These are phyloP conservation scores for Hemisphaericaspora xylofermentans DNA, from an alignment of 1,139 yeast genomes.

Conservation along the genomic window DNA sequence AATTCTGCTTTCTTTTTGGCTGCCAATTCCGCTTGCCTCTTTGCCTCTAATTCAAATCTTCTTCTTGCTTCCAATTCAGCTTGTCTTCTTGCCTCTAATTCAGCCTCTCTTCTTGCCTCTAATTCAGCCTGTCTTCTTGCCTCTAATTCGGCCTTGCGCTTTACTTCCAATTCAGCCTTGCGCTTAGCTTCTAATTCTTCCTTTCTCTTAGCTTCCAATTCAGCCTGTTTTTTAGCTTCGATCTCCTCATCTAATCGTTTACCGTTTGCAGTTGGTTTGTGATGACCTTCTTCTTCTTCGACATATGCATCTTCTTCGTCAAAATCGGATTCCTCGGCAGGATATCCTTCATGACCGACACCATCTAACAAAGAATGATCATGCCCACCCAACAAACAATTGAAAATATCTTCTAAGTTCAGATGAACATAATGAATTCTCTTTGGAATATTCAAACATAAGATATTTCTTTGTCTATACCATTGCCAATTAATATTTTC, in stretches of 20 bases:
- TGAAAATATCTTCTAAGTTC: slow-evolving; percentile 13
- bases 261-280: background rate
- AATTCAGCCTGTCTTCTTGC: slow-evolving; percentile 6
- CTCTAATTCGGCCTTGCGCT: slow-evolving; percentile 14
- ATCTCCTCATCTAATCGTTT: background rate
- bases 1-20: slow-evolving; percentile 12
- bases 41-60: slow-evolving; percentile 12
- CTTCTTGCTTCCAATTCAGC: slow-evolving; percentile 8
- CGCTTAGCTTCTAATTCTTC: slow-evolving; percentile 11
- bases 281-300: slow-evolving; percentile 1
- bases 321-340: slow-evolving; percentile 3
- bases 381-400: slow-evolving; percentile 10
- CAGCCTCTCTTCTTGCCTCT: slow-evolving; percentile 9
- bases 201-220: slow-evolving; percentile 15
- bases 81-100: slow-evolving; percentile 7
- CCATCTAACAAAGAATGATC: background rate
- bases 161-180: slow-evolving; percentile 13
- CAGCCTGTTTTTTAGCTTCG: slow-evolving; percentile 15
- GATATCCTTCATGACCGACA: background rate
- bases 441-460: slow-evolving; percentile 45
- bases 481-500: slow-evolving; percentile 39
- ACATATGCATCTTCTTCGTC: slow-evolving; percentile 8
- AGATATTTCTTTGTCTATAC: slow-evolving; percentile 30
- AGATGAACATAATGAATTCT: slow-evolving; percentile 16
- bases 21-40: slow-evolving; percentile 9